phyloP scores from a whole-genome alignment of 179 eudicot species.

The Nepenthes alata region DNA sequence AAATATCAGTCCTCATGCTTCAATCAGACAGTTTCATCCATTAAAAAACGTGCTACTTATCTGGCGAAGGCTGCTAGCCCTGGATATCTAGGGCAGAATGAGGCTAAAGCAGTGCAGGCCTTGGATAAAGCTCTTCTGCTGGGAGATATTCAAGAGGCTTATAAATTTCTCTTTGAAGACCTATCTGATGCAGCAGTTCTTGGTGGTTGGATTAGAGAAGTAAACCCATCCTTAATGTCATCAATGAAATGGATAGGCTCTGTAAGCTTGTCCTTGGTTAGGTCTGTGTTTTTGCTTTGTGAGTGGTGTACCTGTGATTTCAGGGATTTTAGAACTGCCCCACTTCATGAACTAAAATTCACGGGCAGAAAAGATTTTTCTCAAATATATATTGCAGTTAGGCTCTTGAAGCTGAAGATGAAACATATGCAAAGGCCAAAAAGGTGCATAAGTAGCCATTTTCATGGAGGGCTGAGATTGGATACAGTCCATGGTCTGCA shows the following conservation, averaged over 20 bases:
- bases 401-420: conserved; percentile 61
- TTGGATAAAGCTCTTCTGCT: conserved; percentile 60
- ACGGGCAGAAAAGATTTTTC: conserved; percentile 84
- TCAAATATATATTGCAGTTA: conserved; percentile 58
- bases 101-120: conserved; percentile 65
- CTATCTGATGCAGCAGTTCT: conserved; percentile 44
- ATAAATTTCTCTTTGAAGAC: conserved; percentile 54
- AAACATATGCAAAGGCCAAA: conserved; percentile 33
- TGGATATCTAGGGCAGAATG: conserved; percentile 58
- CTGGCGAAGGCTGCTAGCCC: conserved; percentile 71
- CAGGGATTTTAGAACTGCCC: conserved; percentile 57
- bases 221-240: conserved; percentile 60
- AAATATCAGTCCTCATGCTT: conserved; percentile 49
- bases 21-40: conserved; percentile 54
- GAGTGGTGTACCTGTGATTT: conserved; percentile 97
- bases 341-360: conserved; percentile 50
- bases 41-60: conserved; percentile 51
- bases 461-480: conserved; percentile 4
- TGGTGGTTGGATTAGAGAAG: conserved; percentile 69
- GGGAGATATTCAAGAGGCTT: conserved; percentile 66
- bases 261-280: conserved; percentile 41
- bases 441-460: conserved; percentile 19
- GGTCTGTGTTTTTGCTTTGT: conserved; percentile 82
- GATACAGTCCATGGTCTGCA: conserved; percentile 11
- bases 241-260: conserved; percentile 64